Evolutionary conservation across 2,329 filamentous ascomycete genomes (phyloP).

Genomic region (Apiospora malaysiana): DNA sequence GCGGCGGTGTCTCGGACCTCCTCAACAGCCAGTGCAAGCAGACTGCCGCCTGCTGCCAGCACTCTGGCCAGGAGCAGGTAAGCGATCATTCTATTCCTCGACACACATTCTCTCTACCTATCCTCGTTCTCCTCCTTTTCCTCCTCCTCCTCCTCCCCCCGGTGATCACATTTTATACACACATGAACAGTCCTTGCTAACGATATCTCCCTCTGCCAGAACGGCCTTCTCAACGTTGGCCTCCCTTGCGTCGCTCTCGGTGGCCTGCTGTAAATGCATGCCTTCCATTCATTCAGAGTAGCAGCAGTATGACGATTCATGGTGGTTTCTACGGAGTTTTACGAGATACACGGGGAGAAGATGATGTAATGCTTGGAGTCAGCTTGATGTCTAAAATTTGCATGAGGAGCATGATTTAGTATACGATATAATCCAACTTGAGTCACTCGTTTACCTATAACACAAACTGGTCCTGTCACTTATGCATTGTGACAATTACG

Average conservation of each 20-base stretch:
- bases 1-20: conserved; percentile 33
- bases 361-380: conserved; percentile 35
- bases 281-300: background rate
- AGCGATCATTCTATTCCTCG: too few relatives aligned
- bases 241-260: conserved; percentile 39
- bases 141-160: too few relatives aligned
- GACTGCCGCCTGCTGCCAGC: conserved; percentile 41
- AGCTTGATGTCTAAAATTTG: background rate
- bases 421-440: conserved; percentile 15
- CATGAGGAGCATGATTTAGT: background rate
- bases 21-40: conserved; percentile 40
- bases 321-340: conserved; percentile 25
- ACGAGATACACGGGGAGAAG: conserved; percentile 33
- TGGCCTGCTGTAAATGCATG: conserved; percentile 36
- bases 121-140: too few relatives aligned
- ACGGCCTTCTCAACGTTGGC: conserved; percentile 39
- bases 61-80: conserved; percentile 36
- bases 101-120: too few relatives aligned
- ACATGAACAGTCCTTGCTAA: background rate
- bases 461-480: too few relatives aligned
- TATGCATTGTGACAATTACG: background rate
- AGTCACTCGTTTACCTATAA: conserved; percentile 13
- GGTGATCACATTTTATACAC: too few relatives aligned
- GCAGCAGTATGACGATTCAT: conserved; percentile 1
- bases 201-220: background rate